Percentiles rank a stretch among this genome's conserved stretches.
These are phyloP conservation scores for Calonectria henricotiae DNA, from an alignment of 2,329 filamentous ascomycete species.

Conservation along the genomic window DNA sequence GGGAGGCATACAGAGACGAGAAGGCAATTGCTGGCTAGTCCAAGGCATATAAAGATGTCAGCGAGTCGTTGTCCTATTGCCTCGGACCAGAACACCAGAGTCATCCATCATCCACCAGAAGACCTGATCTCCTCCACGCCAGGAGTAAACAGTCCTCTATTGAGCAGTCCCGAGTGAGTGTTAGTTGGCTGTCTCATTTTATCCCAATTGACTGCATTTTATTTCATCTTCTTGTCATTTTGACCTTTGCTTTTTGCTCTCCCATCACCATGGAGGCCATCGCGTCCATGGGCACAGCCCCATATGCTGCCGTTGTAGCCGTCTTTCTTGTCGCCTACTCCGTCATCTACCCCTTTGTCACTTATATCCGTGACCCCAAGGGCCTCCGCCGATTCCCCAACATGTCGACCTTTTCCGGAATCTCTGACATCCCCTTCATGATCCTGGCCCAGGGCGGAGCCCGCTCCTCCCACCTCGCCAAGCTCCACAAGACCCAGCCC, in stretches of 20 bases:
- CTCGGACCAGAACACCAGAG: slow-evolving; percentile 4
- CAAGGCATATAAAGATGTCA: slow-evolving; percentile 24
- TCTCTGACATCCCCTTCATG: slow-evolving; percentile 44
- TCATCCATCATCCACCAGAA: slow-evolving; percentile 13
- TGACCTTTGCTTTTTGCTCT: background rate
- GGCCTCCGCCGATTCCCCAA: slow-evolving; percentile 48
- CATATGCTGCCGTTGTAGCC: slow-evolving; percentile 41
- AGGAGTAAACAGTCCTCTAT: background rate
- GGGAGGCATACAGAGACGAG: background rate
- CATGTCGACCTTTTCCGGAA: slow-evolving; percentile 46
- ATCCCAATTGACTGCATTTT: background rate
- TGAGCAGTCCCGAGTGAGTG: background rate
- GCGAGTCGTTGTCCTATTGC: background rate
- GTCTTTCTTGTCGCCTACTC: slow-evolving; percentile 37
- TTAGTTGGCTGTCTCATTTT: background rate
- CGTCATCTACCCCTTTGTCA: slow-evolving; percentile 37
- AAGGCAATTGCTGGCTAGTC: background rate
- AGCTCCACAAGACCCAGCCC: slow-evolving; percentile 63
- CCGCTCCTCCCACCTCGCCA: slow-evolving; percentile 66
- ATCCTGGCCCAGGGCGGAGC: slow-evolving; percentile 52
- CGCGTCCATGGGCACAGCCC: slow-evolving; percentile 38
- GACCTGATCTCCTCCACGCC: slow-evolving; percentile 19
- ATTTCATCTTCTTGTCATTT: background rate
- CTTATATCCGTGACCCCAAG: slow-evolving; percentile 56
- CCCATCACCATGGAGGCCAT: slow-evolving; percentile 28